Percentiles rank a stretch among this genome's conserved stretches.
phyloP scores from a whole-genome alignment of 2,329 filamentous ascomycete genomes.

The Boeremia exigua region DNA sequence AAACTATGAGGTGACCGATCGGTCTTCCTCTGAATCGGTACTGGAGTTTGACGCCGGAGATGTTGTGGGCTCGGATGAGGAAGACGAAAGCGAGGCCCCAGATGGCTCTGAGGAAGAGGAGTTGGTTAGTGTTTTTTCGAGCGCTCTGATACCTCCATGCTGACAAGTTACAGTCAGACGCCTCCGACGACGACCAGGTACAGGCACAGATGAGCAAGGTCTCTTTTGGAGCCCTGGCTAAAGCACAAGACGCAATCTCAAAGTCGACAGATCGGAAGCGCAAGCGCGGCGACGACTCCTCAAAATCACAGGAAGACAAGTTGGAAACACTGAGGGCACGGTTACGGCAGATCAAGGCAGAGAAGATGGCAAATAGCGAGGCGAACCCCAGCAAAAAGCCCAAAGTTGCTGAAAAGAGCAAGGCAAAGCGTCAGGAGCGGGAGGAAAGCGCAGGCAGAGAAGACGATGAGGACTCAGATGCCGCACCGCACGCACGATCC shows the following conservation, averaged over 20 bases:
- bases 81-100: slow-evolving; percentile 31
- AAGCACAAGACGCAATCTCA: slow-evolving; percentile 76
- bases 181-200: slow-evolving; percentile 50
- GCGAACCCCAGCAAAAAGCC: slow-evolving; percentile 24
- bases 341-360: slow-evolving; percentile 52
- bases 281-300: slow-evolving; percentile 50
- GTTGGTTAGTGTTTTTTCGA: slow-evolving; percentile 21
- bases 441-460: slow-evolving; percentile 43
- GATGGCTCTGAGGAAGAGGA: slow-evolving; percentile 32
- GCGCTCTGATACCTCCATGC: background rate
- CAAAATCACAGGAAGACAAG: slow-evolving; percentile 53
- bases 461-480: slow-evolving; percentile 39
- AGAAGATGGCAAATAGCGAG: slow-evolving; percentile 40
- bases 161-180: slow-evolving; percentile 34
- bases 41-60: slow-evolving; percentile 47
- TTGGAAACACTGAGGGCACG: slow-evolving; percentile 54
- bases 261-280: slow-evolving; percentile 47
- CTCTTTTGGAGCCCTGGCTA: slow-evolving; percentile 88
- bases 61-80: slow-evolving; percentile 43
- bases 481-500: slow-evolving; percentile 55
- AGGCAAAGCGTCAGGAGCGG: slow-evolving; percentile 24
- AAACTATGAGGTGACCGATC: slow-evolving; percentile 50
- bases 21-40: slow-evolving; percentile 48
- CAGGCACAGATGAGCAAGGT: slow-evolving; percentile 63
- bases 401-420: slow-evolving; percentile 16